Evolutionary conservation across 2,329 filamentous ascomycete species (phyloP).

Genomic region (Chaetomiaceae sp.): DNA sequence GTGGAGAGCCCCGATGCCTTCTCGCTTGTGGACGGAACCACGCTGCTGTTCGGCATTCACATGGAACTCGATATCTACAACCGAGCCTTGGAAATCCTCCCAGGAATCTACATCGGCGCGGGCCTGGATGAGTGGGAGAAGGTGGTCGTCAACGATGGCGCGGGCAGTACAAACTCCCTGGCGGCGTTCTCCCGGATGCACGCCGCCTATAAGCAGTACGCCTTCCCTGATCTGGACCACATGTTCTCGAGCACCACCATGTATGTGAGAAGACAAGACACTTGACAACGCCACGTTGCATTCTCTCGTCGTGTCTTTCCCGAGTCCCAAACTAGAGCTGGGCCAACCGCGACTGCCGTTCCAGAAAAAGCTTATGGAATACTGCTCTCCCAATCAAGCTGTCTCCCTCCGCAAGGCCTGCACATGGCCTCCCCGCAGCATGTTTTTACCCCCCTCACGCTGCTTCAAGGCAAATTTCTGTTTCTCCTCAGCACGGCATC

Average conservation of each 20-base stretch:
- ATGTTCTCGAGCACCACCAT: slow-evolving; percentile 24
- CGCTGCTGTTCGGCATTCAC: slow-evolving; percentile 58
- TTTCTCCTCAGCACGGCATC: no score
- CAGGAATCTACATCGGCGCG: slow-evolving; percentile 54
- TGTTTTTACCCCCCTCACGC: no score
- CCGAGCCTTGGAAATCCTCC: slow-evolving; percentile 41
- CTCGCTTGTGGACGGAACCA: slow-evolving; percentile 38
- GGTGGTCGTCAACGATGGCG: slow-evolving; percentile 9
- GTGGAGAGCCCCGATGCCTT: slow-evolving; percentile 49
- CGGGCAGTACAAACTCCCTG: slow-evolving; percentile 2
- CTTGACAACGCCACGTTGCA: no score
- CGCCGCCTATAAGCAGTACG: slow-evolving; percentile 13
- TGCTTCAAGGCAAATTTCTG: no score
- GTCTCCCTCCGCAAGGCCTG: no score
- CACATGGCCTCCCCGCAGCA: no score
- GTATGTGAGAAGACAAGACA: slow-evolving; percentile 15
- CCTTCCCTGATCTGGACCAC: slow-evolving; percentile 23
- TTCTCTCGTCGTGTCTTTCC: no score
- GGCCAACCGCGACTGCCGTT: no score
- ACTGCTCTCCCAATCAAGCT: no score
- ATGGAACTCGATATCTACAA: slow-evolving; percentile 50
- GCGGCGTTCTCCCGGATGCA: slow-evolving; percentile 17
- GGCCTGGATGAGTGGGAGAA: slow-evolving; percentile 44
- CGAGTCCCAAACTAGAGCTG: no score
- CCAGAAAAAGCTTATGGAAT: no score